Conservation (phyloP, 768 basidiomycete species). For the Leccinum rimulosum region DNA sequence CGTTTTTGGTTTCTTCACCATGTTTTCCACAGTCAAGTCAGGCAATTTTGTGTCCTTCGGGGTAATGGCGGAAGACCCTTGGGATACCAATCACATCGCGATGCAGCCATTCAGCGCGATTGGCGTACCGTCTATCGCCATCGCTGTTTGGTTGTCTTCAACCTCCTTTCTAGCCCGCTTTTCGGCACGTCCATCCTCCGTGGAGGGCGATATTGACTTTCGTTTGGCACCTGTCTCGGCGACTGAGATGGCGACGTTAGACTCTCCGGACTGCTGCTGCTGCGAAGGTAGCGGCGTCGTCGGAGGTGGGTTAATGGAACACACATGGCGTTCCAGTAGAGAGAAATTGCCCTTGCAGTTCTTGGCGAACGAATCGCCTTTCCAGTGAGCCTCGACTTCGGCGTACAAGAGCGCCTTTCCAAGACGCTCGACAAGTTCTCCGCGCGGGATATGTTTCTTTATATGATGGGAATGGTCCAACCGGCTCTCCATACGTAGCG, state of each 20-base stretch:
- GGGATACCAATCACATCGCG: conserved; percentile 1
- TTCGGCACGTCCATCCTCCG: conserved; percentile 51
- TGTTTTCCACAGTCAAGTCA: conserved; percentile 21
- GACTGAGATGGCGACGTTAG: not conserved
- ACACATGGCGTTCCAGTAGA: conserved; percentile 71
- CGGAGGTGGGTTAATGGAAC: conserved; percentile 49
- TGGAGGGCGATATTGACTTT: conserved; percentile 47
- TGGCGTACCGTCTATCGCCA: conserved; percentile 42
- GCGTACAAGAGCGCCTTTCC: conserved; percentile 76
- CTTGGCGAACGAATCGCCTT: conserved; percentile 53
- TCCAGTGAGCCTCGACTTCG: conserved; percentile 85
- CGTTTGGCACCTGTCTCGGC: conserved; percentile 42
- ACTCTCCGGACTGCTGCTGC: conserved; percentile 19
- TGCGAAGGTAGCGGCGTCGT: conserved; percentile 15
- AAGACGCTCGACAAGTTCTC: conserved; percentile 78
- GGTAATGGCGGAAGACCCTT: conserved; percentile 13
- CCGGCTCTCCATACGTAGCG: conserved; percentile 70
- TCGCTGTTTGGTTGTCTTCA: conserved; percentile 34
- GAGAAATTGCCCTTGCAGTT: conserved; percentile 73
- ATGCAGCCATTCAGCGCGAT: conserved; percentile 28
- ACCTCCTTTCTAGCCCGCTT: conserved; percentile 58
- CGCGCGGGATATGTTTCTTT: conserved; percentile 73
- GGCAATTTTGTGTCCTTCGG: conserved; percentile 22
- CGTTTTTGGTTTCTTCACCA: conserved; percentile 34
- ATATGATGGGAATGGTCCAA: conserved; percentile 68